Conservation (phyloP, 163 green algal species). For the Chlamydomonas reinhardtii region DNA sequence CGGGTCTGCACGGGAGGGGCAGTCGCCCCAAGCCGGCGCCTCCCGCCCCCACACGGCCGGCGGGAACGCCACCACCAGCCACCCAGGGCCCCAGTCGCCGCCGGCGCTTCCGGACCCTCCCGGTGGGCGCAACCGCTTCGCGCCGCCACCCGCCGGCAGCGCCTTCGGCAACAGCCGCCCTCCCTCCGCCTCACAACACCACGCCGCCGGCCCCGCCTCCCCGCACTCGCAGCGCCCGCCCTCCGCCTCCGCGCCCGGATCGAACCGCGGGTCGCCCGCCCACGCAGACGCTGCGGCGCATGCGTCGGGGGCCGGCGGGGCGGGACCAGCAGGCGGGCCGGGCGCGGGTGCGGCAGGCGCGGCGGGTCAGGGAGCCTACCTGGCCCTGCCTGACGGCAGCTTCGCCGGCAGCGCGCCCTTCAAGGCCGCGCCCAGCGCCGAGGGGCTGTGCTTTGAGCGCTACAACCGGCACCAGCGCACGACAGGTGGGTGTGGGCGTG, state of each 20-base stretch:
- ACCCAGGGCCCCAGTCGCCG: background rate
- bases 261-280: too few relatives aligned
- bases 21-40: background rate
- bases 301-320: too few relatives aligned
- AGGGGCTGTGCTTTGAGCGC: constrained; percentile 38
- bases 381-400: constrained; percentile 20
- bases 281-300: background rate
- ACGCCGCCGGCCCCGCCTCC: too few relatives aligned
- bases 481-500: background rate
- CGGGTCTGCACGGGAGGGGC: background rate
- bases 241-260: too few relatives aligned
- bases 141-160: background rate
- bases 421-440: background rate
- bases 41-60: background rate
- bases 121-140: constrained; percentile 14
- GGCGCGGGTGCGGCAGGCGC: background rate
- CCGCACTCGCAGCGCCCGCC: background rate
- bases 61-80: background rate
- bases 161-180: too few relatives aligned
- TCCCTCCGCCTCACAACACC: too few relatives aligned
- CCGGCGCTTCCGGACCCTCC: constrained; percentile 2
- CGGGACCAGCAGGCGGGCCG: background rate
- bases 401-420: constrained; percentile 22
- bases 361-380: constrained; percentile 17
- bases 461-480: constrained; percentile 8